Evolutionary conservation across 83 land plant genomes (phyloP), one percentile per base, ranked within the genome.

Genomic region (Picea abies): DNA sequence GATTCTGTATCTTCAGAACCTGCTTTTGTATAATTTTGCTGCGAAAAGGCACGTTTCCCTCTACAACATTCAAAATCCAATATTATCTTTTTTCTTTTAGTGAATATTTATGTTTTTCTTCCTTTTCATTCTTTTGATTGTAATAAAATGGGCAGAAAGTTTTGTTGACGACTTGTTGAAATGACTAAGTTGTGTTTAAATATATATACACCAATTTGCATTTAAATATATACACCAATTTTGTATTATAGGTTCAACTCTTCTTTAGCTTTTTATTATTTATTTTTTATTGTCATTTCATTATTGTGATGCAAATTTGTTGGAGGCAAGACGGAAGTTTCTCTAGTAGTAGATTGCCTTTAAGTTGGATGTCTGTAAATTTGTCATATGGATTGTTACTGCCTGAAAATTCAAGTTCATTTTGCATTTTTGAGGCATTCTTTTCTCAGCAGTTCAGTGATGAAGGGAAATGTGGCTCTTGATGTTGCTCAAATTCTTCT

Each of bases 401-500:
- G 0, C 56, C 56, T 52, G 56, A 52, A 52, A 52, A 52, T 52
- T 12, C 56, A 52, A 52, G 56, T 52, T 11, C 12, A 52, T 11
- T 52, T 52, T 52, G 12, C 56, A 52, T 52, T 11, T 52, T 52
- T 11, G 56, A 11, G 3, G 56, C 56, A 52, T 11, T 52, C 56
- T 52, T 52, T 11, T 52, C 14, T 52, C 56, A 52, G 12, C 2
- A 10, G 56, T 52, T 52, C 56, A 10, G 56, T 10, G 56, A 52
- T 52, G 56, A 52, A 96, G 99, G 99, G 99, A 12, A 97, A 96
- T 84, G 98, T 97, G 14, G 98, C 99, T 77, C 91, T 97, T 69
- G 99, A 97, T 92, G 92, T 87, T 83, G 98, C 99, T 58, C 87
- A 98, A 29, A 91, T 97, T 49, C 94, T 97, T 73, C 83, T 97